phyloP scores from a whole-genome alignment of 768 basidiomycete species.

The Gloeophyllum trabeum region DNA sequence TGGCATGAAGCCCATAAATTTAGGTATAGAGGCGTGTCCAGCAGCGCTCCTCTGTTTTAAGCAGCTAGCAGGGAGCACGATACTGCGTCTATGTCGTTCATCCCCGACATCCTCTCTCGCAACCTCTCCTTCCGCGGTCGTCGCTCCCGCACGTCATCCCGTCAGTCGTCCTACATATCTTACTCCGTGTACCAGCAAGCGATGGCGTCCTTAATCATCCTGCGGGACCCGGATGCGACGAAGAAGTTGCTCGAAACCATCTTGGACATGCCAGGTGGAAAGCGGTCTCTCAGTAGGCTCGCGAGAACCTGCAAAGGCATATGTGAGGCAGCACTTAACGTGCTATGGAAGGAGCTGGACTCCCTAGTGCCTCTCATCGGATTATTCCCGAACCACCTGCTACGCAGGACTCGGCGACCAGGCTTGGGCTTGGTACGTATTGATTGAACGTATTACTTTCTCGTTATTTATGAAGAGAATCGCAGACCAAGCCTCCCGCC shows the following conservation, averaged over 20 bases:
- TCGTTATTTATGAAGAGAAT: conserved; percentile 4
- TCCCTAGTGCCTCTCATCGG: conserved; percentile 62
- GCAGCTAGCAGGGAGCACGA: too few species aligned
- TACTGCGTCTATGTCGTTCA: too few species aligned
- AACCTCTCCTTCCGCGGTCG: conserved; percentile 14
- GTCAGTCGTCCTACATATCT: conserved; percentile 17
- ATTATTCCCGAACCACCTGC: conserved; percentile 53
- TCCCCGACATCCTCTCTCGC: too few species aligned
- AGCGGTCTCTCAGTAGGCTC: conserved; percentile 56
- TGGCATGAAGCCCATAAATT: too few species aligned
- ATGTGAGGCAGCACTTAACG: conserved; percentile 57
- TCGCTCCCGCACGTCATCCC: conserved; percentile 17
- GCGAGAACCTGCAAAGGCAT: conserved; percentile 69
- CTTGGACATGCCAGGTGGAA: conserved; percentile 49
- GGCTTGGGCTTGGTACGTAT: conserved; percentile 64
- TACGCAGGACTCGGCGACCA: conserved; percentile 63
- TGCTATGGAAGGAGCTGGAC: conserved; percentile 72
- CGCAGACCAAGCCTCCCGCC: conserved; percentile 47
- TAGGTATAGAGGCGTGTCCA: too few species aligned
- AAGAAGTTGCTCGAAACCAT: conserved; percentile 39
- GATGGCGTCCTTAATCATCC: conserved; percentile 35
- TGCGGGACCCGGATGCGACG: conserved; percentile 52
- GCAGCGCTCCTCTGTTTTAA: too few species aligned
- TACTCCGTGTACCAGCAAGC: conserved; percentile 39
- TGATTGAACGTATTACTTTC: background rate